Evolutionary conservation across 495 filamentous ascomycete genomes (phyloP), one percentile per base, ranked within the genome.

Genomic region (Neurospora sp.): DNA sequence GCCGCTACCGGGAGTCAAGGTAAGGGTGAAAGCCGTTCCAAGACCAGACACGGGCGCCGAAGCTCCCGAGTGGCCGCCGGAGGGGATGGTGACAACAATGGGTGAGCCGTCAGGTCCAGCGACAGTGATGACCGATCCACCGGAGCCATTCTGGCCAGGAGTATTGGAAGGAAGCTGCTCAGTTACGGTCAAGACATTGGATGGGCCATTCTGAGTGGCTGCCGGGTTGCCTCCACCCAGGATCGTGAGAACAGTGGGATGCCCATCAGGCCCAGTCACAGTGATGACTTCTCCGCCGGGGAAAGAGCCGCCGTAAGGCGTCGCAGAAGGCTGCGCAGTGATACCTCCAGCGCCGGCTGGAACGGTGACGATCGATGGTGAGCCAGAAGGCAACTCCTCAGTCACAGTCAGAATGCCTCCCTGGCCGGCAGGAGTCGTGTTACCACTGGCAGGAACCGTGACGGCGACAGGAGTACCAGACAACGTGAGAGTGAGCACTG

Each of bases 171-270:
- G 39, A 31, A 70, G 69, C 2, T 45, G 41, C 20, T 31, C 59
- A 18, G 72, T 75, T 27, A 72, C 41, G 2, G 72, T 74, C 22
- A 69, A 53, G 20, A 53, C 69, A n/a, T 18, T 70, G 39, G 70
- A 37, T 20, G 27, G 38, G 42, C 22, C 39, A 22, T 22, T 73
- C 40, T 18, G 7, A 35, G 65, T 45, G 5, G 41, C 22, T 40
- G 59, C 20, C 27, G 48, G 16, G 65, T 40, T 68, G 37, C 31
- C 68, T 31, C 45, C 37, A 3, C 31, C 41, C 10, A 72, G 39
- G 10, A 72, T 31, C 1, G 70, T 71, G 59, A 75, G 69, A 20
- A 75, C 69, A 71, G 74, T 22, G 4, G 74, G 69, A n/a, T 72
- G 53, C 3, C 73, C 71, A 10, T 70, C 71, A 31, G 65, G 35